Conservation (phyloP, 192 early-diverging fungal genomes). For the Geosiphon pyriformis region DNA sequence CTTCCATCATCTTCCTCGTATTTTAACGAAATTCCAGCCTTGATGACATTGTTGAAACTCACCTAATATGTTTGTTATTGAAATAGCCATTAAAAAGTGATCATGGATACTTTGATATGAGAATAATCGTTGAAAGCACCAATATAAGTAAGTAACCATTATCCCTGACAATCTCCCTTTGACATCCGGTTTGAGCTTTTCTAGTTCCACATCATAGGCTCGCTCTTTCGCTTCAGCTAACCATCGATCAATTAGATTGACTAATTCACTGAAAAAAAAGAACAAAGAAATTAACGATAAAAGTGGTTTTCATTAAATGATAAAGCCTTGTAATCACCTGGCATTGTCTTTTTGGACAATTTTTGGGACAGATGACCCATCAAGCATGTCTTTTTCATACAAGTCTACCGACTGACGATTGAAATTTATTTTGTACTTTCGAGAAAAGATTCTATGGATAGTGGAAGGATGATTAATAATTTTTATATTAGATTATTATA, state of each 20-base stretch:
- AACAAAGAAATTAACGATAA: background rate
- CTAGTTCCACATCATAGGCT: background rate
- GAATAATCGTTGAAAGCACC: too few species aligned
- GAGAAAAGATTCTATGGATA: background rate
- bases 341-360: background rate
- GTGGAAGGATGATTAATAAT: background rate
- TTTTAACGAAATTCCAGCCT: background rate
- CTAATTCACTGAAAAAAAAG: background rate
- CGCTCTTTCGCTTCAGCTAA: background rate
- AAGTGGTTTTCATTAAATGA: background rate
- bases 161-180: background rate
- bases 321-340: background rate
- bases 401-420: background rate
- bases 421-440: background rate
- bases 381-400: background rate
- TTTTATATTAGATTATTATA: too few species aligned
- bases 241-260: background rate
- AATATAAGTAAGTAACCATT: background rate
- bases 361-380: background rate
- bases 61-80: background rate
- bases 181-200: background rate
- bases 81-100: background rate
- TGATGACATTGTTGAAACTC: background rate
- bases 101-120: too few species aligned
- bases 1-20: background rate